A percentile compares a stretch with the other conserved stretches of the same genome.
Conservation (phyloP, 257 asterid species). For the Solanum ossicruentum region DNA sequence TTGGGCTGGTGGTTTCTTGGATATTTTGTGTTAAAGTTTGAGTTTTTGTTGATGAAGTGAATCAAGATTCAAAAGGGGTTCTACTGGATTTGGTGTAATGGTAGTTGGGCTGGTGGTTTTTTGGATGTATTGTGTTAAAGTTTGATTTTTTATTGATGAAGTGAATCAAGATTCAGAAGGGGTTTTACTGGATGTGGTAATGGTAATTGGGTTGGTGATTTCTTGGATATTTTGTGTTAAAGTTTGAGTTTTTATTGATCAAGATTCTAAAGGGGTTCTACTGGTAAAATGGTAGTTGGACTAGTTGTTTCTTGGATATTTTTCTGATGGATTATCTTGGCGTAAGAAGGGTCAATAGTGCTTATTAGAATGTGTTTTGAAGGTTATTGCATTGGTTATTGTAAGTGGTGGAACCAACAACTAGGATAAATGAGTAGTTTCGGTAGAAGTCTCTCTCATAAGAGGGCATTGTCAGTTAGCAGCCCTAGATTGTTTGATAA, state of each 20-base stretch:
- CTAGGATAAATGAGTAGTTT: slow-evolving; percentile 28
- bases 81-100: neutral
- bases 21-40: neutral
- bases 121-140: neutral
- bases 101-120: neutral
- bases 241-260: neutral
- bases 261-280: neutral
- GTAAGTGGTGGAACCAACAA: slow-evolving; percentile 10
- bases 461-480: slow-evolving; percentile 29
- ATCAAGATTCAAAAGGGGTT: neutral
- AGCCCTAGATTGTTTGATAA: slow-evolving; percentile 32
- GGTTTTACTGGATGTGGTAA: neutral
- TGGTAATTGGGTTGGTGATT: neutral
- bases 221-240: neutral
- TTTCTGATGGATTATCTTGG: neutral
- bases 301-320: neutral
- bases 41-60: neutral
- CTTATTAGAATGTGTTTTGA: neutral
- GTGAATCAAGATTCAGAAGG: neutral
- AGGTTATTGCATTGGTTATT: neutral
- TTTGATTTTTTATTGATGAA: neutral
- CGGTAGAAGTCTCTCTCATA: slow-evolving; percentile 36
- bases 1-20: neutral
- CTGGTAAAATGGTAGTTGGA: neutral
- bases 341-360: neutral